Evolutionary conservation across 441 rosid genomes (phyloP).

Genomic region (Euphorbia schlechtendalii): DNA sequence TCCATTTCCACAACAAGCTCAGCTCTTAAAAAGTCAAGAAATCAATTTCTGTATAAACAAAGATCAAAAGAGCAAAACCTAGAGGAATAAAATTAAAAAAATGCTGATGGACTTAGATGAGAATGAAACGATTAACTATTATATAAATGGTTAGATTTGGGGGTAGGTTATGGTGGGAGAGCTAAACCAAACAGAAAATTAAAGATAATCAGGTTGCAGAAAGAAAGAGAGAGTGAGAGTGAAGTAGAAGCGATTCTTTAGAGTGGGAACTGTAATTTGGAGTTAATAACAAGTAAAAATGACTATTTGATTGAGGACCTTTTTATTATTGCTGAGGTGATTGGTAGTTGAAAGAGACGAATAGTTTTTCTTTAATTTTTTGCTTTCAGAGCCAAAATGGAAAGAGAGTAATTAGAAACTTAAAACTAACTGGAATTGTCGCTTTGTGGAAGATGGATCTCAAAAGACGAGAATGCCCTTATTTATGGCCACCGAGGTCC

Average conservation of each 20-base stretch:
- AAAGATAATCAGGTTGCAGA: not conserved
- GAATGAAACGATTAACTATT: not conserved
- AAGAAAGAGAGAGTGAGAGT: conserved; percentile 35
- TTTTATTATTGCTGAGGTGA: too few species aligned
- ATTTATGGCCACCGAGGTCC: not conserved
- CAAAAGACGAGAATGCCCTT: conserved; percentile 19
- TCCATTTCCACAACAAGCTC: conserved; percentile 25
- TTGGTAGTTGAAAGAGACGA: conserved; percentile 20
- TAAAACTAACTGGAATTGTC: conserved; percentile 10
- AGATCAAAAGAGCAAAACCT: conserved; percentile 9
- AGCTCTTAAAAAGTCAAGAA: not conserved
- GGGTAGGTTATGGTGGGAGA: conserved; percentile 49
- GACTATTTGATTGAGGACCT: conserved; percentile 14
- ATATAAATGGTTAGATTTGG: conserved; percentile 20
- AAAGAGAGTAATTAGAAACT: not conserved
- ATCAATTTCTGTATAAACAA: not conserved
- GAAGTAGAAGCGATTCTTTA: conserved; percentile 69
- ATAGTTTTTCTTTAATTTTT: conserved; percentile 15
- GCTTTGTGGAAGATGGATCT: not conserved
- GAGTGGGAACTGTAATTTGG: conserved; percentile 26
- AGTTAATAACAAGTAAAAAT: conserved; percentile 35
- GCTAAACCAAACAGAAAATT: conserved; percentile 26
- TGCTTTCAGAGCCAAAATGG: not conserved
- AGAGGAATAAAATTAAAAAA: not conserved
- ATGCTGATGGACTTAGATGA: not conserved